Conservation (phyloP, 164 flowering plant species). For the Macadamia integrifolia region DNA sequence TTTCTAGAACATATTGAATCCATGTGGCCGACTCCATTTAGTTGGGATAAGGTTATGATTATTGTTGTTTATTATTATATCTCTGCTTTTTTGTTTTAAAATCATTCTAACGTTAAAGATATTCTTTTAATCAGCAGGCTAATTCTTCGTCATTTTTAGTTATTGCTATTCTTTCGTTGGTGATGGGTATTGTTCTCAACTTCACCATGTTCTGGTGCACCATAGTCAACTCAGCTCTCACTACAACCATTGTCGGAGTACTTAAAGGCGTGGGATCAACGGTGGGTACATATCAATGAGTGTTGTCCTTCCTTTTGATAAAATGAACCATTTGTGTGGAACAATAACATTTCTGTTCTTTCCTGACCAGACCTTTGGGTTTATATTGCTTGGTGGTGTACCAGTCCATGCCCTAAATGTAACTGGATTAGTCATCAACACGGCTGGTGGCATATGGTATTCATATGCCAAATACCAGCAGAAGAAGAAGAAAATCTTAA, state of each 20-base stretch:
- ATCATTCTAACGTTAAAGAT: slow-evolving; percentile 11
- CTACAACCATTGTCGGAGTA: slow-evolving; percentile 98
- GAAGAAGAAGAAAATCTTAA: slow-evolving; percentile 58
- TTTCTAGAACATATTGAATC: too few species aligned
- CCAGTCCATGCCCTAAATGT: slow-evolving; percentile 83
- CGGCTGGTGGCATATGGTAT: slow-evolving; percentile 96
- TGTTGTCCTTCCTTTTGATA: neutral
- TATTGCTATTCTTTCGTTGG: slow-evolving; percentile 69
- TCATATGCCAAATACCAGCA: slow-evolving; percentile 86
- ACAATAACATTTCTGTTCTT: neutral
- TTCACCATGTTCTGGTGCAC: slow-evolving; percentile 98
- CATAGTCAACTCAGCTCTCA: slow-evolving; percentile 93
- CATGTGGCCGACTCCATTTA: too few species aligned
- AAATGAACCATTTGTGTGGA: neutral
- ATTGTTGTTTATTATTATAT: too few species aligned
- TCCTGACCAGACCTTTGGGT: slow-evolving; percentile 73
- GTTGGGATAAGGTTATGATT: too few species aligned
- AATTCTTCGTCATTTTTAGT: slow-evolving; percentile 60
- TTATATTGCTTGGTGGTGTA: slow-evolving; percentile 89
- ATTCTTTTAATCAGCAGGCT: slow-evolving; percentile 44
- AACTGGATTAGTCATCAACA: slow-evolving; percentile 86
- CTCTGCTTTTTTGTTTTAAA: neutral
- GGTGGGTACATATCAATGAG: slow-evolving; percentile 31
- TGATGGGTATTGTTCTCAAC: slow-evolving; percentile 93
- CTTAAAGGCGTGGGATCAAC: slow-evolving; percentile 99